phyloP scores from a whole-genome alignment of 2,329 filamentous ascomycete species.

The Fusarium penzigii region DNA sequence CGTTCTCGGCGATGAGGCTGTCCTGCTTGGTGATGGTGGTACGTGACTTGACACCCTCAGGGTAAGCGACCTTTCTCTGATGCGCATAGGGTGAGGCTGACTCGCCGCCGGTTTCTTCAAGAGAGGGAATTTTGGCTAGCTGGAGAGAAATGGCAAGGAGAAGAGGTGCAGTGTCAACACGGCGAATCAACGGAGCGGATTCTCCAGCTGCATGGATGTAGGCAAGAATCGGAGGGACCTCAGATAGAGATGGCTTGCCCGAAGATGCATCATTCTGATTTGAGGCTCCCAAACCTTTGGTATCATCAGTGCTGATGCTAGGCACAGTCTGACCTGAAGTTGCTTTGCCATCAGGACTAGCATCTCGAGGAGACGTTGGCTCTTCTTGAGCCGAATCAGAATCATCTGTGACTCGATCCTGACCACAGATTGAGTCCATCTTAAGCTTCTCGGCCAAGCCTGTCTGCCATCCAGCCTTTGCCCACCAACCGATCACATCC shows the following conservation, averaged over 20 bases:
- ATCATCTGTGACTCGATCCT: conserved; percentile 42
- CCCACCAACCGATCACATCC: conserved; percentile 93
- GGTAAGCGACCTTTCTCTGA: conserved; percentile 76
- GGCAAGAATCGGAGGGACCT: conserved; percentile 73
- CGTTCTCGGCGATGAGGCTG: conserved; percentile 83
- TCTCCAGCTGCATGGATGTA: conserved; percentile 70
- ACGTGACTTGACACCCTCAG: conserved; percentile 75
- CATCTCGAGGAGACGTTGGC: conserved; percentile 27
- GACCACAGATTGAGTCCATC: conserved; percentile 60
- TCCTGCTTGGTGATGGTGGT: conserved; percentile 83
- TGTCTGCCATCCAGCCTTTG: conserved; percentile 88
- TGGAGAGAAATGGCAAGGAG: conserved; percentile 81
- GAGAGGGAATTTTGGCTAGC: conserved; percentile 78
- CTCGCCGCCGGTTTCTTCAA: conserved; percentile 61
- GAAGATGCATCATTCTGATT: conserved; percentile 7
- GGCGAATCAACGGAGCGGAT: conserved; percentile 68
- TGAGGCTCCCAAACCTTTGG: conserved; percentile 4
- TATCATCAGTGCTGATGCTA: background rate
- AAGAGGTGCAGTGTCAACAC: conserved; percentile 84
- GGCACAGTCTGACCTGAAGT: conserved; percentile 2
- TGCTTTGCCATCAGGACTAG: conserved; percentile 20
- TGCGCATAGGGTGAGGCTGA: conserved; percentile 75
- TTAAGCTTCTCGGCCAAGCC: conserved; percentile 78
- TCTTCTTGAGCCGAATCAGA: conserved; percentile 35
- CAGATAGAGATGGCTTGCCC: conserved; percentile 21